Conservation (phyloP, 495 filamentous ascomycete species). For the Penicillium alfredii region DNA sequence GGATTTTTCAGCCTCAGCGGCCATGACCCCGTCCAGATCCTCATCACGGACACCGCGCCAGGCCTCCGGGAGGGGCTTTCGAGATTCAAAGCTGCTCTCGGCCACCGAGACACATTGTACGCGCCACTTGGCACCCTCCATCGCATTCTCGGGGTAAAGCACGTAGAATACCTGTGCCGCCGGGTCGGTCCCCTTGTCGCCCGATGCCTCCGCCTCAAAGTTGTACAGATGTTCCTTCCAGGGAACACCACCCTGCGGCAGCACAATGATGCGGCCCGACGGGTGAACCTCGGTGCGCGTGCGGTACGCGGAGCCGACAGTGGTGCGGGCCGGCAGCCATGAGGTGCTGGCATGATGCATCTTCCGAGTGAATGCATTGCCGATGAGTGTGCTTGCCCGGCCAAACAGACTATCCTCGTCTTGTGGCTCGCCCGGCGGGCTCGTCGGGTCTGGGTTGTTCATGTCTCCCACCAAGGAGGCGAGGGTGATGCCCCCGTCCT, state of each 20-base stretch:
- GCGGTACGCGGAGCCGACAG: conserved; percentile 66
- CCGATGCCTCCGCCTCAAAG: conserved; percentile 60
- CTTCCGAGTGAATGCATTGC: conserved; percentile 74
- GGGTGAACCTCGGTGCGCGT: conserved; percentile 59
- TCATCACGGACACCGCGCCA: conserved; percentile 90
- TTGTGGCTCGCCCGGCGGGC: conserved; percentile 51
- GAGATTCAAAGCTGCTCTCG: conserved; percentile 79
- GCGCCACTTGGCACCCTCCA: conserved; percentile 74
- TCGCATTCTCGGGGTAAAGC: conserved; percentile 78
- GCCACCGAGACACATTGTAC: conserved; percentile 79
- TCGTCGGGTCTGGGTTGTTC: conserved; percentile 53
- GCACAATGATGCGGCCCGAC: conserved; percentile 71
- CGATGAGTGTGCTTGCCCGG: conserved; percentile 71
- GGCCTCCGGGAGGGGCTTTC: conserved; percentile 80
- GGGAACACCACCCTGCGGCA: conserved; percentile 67
- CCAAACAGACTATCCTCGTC: conserved; percentile 77
- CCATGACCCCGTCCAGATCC: conserved; percentile 66
- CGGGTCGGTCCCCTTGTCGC: conserved; percentile 23
- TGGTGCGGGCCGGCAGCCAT: conserved; percentile 82
- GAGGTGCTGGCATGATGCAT: conserved; percentile 48
- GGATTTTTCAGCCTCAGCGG: conserved; percentile 48
- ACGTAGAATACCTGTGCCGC: conserved; percentile 65
- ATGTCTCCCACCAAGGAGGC: conserved; percentile 76
- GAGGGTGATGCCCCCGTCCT: conserved; percentile 72
- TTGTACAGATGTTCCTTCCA: conserved; percentile 96